Evolutionary conservation across 2,329 filamentous ascomycete species (phyloP).

Genomic region (Diaporthe caulivora): DNA sequence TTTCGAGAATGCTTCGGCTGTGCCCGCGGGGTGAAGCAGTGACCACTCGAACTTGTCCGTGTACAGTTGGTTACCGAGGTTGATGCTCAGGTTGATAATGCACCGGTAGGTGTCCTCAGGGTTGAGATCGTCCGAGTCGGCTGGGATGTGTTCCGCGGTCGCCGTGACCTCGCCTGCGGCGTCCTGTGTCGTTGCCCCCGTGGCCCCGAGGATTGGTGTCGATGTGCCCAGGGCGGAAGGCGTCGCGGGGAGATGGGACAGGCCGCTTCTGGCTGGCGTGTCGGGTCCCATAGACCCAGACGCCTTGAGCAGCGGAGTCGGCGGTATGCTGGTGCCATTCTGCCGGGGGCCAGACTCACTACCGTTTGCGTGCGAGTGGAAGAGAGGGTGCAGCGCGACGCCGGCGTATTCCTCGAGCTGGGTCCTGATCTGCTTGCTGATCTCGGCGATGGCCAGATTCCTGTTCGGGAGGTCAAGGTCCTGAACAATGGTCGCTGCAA

Average conservation of each 20-base stretch:
- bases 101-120: constrained; percentile 96
- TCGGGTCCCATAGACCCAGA: constrained; percentile 61
- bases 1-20: constrained; percentile 91
- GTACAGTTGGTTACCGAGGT: constrained; percentile 90
- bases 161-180: constrained; percentile 70
- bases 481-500: constrained; percentile 89
- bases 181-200: constrained; percentile 15
- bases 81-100: constrained; percentile 90
- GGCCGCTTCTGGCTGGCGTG: constrained; percentile 67
- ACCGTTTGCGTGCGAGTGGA: constrained; percentile 70
- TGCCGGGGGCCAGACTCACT: constrained; percentile 29
- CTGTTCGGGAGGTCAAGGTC: constrained; percentile 91
- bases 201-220: constrained; percentile 32
- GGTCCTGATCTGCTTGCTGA: constrained; percentile 93
- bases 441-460: constrained; percentile 77
- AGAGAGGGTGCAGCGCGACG: constrained; percentile 92
- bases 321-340: constrained; percentile 36
- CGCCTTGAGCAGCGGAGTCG: constrained; percentile 44
- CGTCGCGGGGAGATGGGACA: constrained; percentile 61
- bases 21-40: constrained; percentile 88
- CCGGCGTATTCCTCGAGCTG: constrained; percentile 97
- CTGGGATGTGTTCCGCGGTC: constrained; percentile 72
- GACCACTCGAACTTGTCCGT: constrained; percentile 99
- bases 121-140: constrained; percentile 81
- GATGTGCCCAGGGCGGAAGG: constrained; percentile 41